Base-by-base conservation (phyloP, 108 stramenopile species). In the Nannochloropsis salina region DNA sequence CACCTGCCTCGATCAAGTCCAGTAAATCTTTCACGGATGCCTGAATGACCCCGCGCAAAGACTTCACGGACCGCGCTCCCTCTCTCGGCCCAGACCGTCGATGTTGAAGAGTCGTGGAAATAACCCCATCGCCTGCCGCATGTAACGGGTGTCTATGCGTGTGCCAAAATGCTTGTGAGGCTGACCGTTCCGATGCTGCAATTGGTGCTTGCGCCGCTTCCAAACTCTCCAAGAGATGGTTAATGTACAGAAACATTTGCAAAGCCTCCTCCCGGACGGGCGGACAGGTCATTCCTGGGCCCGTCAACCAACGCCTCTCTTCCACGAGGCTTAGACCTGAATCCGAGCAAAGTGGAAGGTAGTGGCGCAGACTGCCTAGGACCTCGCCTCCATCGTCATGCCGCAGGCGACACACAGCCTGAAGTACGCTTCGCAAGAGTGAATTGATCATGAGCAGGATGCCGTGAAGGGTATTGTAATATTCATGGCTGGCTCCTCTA, bases 391-490 rank as follows among this genome's bases (percentile, higher is more conserved):
- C n/a, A n/a, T 74, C 8, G 15, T 74, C 61, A 74, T 74, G 6
- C 1, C 8, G n/a, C 61, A 74, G 61, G n/a, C 61, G 61, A 15
- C 61, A n/a, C 61, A n/a, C n/a, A n/a, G n/a, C 61, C 15, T n/a
- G 4, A 4, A 3, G 4, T 1, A n/a, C 8, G 20, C 61, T n/a
- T 74, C 61, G 61, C 15, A 74, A n/a, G 20, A 74, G n/a, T 15
- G 61, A 15, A n/a, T 74, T 74, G 61, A n/a, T 74, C 61, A 74
- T 74, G 6, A 74, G 61, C 61, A 74, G 61, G 61, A 74, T 3
- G 61, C 61, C 61, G n/a, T 74, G 61, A n/a, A 74, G 61, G 8
- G n/a, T n/a, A 74, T 74, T 74, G 61, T n/a, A 74, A 74, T 74
- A 15, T 4, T n/a, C 20, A 74, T 15, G 31, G 31, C 31, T 31